These are phyloP conservation scores for Pleurotus tuber-regium DNA, from an alignment of 768 basidiomycete genomes.

Conservation along the genomic window DNA sequence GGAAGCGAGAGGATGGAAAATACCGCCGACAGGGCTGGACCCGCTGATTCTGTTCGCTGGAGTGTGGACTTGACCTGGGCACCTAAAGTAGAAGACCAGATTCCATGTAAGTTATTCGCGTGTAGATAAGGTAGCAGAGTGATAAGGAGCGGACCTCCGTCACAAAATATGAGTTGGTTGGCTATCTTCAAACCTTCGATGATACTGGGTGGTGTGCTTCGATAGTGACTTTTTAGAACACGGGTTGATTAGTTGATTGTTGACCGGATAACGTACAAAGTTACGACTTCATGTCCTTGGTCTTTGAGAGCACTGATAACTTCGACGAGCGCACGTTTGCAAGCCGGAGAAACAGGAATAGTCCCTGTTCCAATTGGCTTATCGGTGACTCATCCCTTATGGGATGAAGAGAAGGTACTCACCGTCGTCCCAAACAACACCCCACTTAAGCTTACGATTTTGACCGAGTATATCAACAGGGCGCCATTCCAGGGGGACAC, in stretches of 20 bases:
- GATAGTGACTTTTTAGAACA: too few relatives aligned
- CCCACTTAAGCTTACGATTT: constrained; percentile 49
- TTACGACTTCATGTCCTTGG: constrained; percentile 62
- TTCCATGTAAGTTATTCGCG: not conserved
- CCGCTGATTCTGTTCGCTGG: constrained; percentile 33
- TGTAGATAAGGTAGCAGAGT: constrained; percentile 7
- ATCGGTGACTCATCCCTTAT: too few relatives aligned
- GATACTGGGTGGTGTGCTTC: constrained; percentile 46
- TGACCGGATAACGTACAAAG: constrained; percentile 42
- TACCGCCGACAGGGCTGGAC: constrained; percentile 26
- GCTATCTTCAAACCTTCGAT: constrained; percentile 49
- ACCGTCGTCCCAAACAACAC: constrained; percentile 55
- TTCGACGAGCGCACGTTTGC: constrained; percentile 49
- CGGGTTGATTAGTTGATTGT: not conserved
- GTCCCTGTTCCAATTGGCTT: too few relatives aligned
- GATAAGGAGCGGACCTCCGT: constrained; percentile 43
- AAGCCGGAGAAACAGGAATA: constrained; percentile 62
- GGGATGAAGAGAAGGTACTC: constrained; percentile 13
- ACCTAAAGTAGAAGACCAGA: constrained; percentile 31
- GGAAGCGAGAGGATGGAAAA: constrained; percentile 35
- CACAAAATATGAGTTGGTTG: constrained; percentile 54
- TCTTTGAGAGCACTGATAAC: constrained; percentile 52
- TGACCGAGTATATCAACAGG: constrained; percentile 43
- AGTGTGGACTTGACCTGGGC: constrained; percentile 36
- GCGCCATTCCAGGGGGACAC: constrained; percentile 49